These are phyloP conservation scores for Boletus subluridellus DNA, from an alignment of 1,284 basidiomycete genomes.

Conservation along the genomic window DNA sequence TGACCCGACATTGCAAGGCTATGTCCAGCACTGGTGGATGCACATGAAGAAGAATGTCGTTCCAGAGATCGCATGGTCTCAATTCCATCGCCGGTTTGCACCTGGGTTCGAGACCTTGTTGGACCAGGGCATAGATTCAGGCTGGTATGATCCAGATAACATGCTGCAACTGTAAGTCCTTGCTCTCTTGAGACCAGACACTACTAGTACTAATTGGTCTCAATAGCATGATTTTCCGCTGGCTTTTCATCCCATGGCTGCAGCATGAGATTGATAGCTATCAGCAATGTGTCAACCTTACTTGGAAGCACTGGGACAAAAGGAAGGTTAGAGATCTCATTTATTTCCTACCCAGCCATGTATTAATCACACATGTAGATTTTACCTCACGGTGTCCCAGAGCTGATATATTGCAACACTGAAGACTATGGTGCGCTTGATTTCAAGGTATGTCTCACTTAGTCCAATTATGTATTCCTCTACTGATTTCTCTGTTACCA, in stretches of 20 bases:
- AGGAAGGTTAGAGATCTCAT: no score
- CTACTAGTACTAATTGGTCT: not conserved
- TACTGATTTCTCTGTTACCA: not conserved
- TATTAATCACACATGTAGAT: no score
- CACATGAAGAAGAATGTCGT: not conserved
- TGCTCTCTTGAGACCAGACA: no score
- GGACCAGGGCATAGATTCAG: not conserved
- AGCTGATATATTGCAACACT: no score
- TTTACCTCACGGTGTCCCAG: no score
- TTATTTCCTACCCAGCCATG: no score
- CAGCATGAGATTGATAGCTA: no score
- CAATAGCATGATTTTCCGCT: slow-evolving; percentile 1
- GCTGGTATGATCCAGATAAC: not conserved
- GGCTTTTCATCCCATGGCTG: not conserved
- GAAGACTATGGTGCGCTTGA: no score
- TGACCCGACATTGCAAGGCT: no score
- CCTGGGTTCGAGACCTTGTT: not conserved
- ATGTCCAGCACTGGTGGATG: not conserved
- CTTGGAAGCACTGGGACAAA: no score
- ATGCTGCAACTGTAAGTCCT: not conserved
- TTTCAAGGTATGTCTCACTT: no score
- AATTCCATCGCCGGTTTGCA: not conserved
- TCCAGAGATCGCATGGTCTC: not conserved
- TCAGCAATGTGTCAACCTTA: no score
- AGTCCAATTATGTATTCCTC: not conserved